These are phyloP conservation scores for Zygnema cylindricum DNA, from an alignment of 139 green algal genomes.

Conservation along the genomic window DNA sequence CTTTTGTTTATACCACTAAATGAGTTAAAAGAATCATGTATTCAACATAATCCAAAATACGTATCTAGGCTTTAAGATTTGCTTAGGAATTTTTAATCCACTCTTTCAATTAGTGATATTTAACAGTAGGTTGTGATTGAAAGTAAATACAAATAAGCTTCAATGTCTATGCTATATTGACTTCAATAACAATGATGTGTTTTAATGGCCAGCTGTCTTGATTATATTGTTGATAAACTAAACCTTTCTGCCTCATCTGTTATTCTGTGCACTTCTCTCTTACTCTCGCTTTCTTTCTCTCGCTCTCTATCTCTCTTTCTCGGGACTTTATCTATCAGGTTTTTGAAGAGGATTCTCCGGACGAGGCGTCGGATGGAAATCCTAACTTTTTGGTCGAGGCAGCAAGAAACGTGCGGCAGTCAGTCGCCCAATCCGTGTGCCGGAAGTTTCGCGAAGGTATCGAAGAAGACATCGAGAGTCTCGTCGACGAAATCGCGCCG, in stretches of 20 bases:
- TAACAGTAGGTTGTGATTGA: no score
- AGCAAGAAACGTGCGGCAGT: conserved; percentile 8
- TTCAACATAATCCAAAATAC: no score
- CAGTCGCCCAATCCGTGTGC: neutral
- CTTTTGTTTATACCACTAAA: no score
- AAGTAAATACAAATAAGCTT: no score
- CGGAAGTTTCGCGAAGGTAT: neutral
- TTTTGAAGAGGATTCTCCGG: neutral
- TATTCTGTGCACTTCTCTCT: neutral
- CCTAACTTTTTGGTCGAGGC: conserved; percentile 45
- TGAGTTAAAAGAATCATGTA: no score
- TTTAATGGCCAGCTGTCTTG: no score
- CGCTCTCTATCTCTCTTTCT: conserved; percentile 25
- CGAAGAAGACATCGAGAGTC: conserved; percentile 32
- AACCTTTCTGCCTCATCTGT: neutral
- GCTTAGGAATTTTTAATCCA: no score
- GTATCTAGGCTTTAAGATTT: no score
- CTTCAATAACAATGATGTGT: no score
- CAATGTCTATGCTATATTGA: no score
- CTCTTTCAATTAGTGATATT: no score
- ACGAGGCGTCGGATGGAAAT: neutral
- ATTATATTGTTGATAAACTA: no score
- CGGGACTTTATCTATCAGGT: neutral
- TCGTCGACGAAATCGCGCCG: conserved; percentile 39
- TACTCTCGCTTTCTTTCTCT: neutral